Base-by-base conservation (phyloP, 306 rosid genomes). In the Vigna trinervia region DNA sequence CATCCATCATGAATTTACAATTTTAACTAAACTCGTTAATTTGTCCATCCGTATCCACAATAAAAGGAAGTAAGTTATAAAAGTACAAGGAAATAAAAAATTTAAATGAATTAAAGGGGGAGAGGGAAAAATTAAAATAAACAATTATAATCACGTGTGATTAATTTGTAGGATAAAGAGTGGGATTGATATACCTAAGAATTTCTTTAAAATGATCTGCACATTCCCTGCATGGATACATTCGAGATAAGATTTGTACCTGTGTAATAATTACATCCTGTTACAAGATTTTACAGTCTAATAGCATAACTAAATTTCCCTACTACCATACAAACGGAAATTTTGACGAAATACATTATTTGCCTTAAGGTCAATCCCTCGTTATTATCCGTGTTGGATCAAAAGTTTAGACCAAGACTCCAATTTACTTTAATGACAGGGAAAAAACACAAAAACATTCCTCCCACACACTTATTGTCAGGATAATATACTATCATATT, bases 121-220 rank as follows among this genome's bases (percentile, higher is more conserved):
- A 10, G 54, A 51, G 60, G 70, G 23, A 52, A 74, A 52, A 63
- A 58, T 38, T 8, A 74, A 71, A 59, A 69, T 36, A 84, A 77
- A 78, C 11, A 54, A 45, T 69, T 34, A 48, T 12, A 52, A 76
- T 63, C 10, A 60, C 32, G 32, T 19, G 58, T 45, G 52, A 67
- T 63, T 30, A 58, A 41, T 9, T 9, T 28, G 62, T 59, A 23
- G 60, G 45, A 69, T 11, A 53, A 23, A 57, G 60, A 50, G 67
- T 34, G 30, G 65, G 69, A 82, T 47, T 22, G 66, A 15, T 65
- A 72, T 85, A 92, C 98, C 96, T 90, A 63, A 94, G 71, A 74
- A 94, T 84, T 81, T 87, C 94, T 86, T 87, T 86, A 76, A 94
- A 94, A 86, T 94, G 98, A 84, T 94, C 94, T 45, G 97, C 97